These are phyloP conservation scores for Terfezia claveryi DNA, from an alignment of 495 filamentous ascomycete genomes.

Conservation along the genomic window DNA sequence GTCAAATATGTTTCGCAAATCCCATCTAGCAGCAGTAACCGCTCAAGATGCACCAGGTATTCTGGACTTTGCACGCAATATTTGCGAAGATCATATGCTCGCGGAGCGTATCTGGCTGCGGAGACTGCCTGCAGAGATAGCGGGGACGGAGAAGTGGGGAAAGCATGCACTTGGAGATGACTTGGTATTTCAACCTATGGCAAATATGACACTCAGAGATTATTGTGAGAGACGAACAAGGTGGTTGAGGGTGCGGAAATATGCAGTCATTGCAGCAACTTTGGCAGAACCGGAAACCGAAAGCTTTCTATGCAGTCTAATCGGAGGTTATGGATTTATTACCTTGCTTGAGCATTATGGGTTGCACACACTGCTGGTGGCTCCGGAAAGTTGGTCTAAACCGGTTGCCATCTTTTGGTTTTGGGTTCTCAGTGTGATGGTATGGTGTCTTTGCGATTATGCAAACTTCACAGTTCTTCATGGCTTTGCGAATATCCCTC, in stretches of 20 bases:
- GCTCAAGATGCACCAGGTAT: slow-evolving; percentile 40
- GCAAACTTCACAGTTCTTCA: slow-evolving; percentile 53
- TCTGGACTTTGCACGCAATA: slow-evolving; percentile 82
- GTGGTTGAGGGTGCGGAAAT: slow-evolving; percentile 88
- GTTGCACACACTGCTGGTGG: slow-evolving; percentile 20
- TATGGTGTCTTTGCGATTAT: slow-evolving; percentile 59
- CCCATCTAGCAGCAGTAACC: slow-evolving; percentile 70
- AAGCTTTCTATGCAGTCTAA: slow-evolving; percentile 57
- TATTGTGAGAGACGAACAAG: slow-evolving; percentile 69
- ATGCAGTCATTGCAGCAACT: slow-evolving; percentile 71
- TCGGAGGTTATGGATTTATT: slow-evolving; percentile 41
- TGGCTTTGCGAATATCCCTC: slow-evolving; percentile 41
- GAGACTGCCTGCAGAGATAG: slow-evolving; percentile 24
- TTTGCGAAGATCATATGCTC: slow-evolving; percentile 95
- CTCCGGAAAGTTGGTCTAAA: slow-evolving; percentile 28
- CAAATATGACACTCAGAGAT: slow-evolving; percentile 50
- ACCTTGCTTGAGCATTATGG: background rate
- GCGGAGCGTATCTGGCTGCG: slow-evolving; percentile 73
- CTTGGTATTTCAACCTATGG: slow-evolving; percentile 73
- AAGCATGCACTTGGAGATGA: slow-evolving; percentile 76
- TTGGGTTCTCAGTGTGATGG: slow-evolving; percentile 41
- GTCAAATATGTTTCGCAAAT: slow-evolving; percentile 91
- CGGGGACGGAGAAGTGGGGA: slow-evolving; percentile 32
- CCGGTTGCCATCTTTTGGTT: slow-evolving; percentile 45
- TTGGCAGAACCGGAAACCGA: slow-evolving; percentile 90